Percentiles rank a stretch among this genome's conserved stretches.
Conservation (phyloP, 768 basidiomycete species). For the Tylopilus sp. region DNA sequence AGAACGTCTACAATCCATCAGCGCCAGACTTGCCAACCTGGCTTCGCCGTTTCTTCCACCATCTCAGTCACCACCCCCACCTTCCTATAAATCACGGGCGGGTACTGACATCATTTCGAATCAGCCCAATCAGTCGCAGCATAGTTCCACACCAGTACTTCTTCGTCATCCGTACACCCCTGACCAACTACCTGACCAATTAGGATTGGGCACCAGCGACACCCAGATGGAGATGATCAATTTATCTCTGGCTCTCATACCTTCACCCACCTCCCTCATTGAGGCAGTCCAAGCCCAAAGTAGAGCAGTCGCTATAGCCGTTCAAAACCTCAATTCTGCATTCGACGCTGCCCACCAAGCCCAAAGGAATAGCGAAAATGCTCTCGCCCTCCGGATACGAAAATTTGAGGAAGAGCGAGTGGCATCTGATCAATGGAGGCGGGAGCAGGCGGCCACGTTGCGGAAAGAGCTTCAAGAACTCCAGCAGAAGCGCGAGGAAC, state of each 20-base stretch:
- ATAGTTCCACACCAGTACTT: not conserved
- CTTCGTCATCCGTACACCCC: conserved; percentile 11
- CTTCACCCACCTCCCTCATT: not conserved
- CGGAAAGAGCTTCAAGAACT: conserved; percentile 21
- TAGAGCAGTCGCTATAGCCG: conserved; percentile 8
- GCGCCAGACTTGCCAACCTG: conserved; percentile 9
- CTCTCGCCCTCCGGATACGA: conserved; percentile 9
- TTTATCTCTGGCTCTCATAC: not conserved
- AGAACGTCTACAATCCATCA: conserved; percentile 16
- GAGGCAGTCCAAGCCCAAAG: conserved; percentile 11
- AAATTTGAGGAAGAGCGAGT: conserved; percentile 18
- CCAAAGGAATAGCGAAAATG: conserved; percentile 17
- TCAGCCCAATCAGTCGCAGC: not conserved
- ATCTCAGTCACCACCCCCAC: conserved; percentile 10
- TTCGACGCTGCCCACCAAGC: conserved; percentile 6
- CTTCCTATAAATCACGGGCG: not conserved
- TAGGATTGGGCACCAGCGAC: not conserved
- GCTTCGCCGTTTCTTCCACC: not conserved
- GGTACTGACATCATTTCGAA: not conserved
- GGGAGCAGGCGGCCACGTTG: conserved; percentile 15
- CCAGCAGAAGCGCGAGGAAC: conserved; percentile 15
- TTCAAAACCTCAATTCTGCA: conserved; percentile 9
- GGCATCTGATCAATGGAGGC: conserved; percentile 21
- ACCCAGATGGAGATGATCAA: not conserved
- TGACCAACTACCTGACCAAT: not conserved